A percentile compares a stretch with the other conserved stretches of the same genome.
These are phyloP conservation scores for Oehlia diaphana DNA, from an alignment of 192 early-diverging fungal species.

Conservation along the genomic window DNA sequence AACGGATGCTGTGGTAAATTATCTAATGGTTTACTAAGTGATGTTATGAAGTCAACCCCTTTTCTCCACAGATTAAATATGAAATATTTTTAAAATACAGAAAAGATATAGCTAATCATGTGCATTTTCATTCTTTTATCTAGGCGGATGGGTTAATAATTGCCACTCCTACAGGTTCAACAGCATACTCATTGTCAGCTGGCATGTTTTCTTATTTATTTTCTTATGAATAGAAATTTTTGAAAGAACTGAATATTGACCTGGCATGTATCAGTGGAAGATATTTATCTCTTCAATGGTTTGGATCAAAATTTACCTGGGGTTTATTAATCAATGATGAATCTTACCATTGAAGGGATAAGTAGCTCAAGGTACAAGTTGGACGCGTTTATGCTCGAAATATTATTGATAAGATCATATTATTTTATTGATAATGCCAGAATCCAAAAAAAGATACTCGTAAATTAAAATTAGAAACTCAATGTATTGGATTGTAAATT, in stretches of 20 bases:
- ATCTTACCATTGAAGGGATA: no score
- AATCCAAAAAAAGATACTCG: background rate
- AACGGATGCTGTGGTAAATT: conserved; percentile 73
- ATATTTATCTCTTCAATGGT: background rate
- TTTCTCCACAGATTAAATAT: no score
- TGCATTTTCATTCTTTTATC: background rate
- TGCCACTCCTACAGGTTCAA: conserved; percentile 88
- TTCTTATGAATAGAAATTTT: background rate
- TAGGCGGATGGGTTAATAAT: conserved; percentile 66
- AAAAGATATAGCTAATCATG: no score
- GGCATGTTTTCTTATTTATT: conserved; percentile 28
- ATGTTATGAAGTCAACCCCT: no score
- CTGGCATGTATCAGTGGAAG: background rate
- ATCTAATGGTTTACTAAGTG: no score
- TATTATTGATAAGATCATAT: no score
- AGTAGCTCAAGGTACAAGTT: background rate
- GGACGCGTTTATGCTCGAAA: background rate
- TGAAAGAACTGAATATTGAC: no score
- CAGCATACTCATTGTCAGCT: conserved; percentile 87
- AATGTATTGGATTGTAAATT: background rate
- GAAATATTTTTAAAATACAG: no score
- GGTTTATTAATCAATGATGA: no score
- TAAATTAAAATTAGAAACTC: background rate
- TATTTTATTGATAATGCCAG: background rate
- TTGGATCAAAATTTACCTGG: no score